Conservation (phyloP, 371 early-diverging fungal species). For the Umbelopsis sp. region DNA sequence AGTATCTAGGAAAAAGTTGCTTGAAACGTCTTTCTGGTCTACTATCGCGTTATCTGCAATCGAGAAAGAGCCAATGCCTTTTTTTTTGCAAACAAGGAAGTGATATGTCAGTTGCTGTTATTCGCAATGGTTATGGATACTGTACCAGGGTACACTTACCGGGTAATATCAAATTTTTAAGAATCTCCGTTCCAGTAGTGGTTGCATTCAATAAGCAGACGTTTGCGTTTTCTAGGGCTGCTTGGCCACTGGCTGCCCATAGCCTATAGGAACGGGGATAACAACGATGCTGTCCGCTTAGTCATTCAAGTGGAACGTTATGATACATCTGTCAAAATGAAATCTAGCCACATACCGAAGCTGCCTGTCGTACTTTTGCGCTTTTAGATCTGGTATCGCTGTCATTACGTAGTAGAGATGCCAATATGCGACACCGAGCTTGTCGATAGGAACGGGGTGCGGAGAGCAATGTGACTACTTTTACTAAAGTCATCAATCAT, state of each 20-base stretch:
- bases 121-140: background rate
- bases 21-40: slow-evolving; percentile 69
- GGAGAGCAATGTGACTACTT: background rate
- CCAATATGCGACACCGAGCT: background rate
- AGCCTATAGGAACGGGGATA: slow-evolving; percentile 57
- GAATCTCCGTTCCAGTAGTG: slow-evolving; percentile 84
- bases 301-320: too few relatives aligned
- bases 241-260: slow-evolving; percentile 92
- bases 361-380: slow-evolving; percentile 92
- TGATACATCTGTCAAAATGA: background rate
- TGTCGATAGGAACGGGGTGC: background rate
- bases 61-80: slow-evolving; percentile 89
- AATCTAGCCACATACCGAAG: slow-evolving; percentile 60
- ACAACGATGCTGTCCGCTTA: too few relatives aligned
- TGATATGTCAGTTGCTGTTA: background rate
- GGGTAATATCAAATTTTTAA: slow-evolving; percentile 95
- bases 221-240: slow-evolving; percentile 80
- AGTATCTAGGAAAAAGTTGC: slow-evolving; percentile 87
- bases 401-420: slow-evolving; percentile 28
- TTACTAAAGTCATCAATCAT: too few relatives aligned
- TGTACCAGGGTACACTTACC: slow-evolving; percentile 56
- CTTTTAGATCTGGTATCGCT: slow-evolving; percentile 53
- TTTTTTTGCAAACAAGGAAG: background rate
- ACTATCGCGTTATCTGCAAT: slow-evolving; percentile 77
- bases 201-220: slow-evolving; percentile 85